Evolutionary conservation across 2,329 filamentous ascomycete genomes (phyloP).

Genomic region (Diaporthe nobilis): DNA sequence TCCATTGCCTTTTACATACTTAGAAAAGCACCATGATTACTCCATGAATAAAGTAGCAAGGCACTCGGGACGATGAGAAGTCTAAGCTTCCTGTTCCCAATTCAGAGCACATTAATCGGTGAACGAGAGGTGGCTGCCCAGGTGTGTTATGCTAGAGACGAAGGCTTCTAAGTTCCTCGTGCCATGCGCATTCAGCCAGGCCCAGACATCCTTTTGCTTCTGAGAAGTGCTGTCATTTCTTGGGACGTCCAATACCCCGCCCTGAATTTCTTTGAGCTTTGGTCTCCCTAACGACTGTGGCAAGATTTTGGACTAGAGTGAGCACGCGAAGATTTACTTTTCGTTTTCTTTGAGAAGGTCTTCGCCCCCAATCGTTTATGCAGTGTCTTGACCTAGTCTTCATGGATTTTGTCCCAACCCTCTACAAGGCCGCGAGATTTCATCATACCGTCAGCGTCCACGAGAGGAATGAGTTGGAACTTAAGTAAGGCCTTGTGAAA

Average conservation of each 20-base stretch:
- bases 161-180: neutral
- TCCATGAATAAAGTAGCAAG: neutral
- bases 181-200: neutral
- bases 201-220: neutral
- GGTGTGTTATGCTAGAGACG: neutral
- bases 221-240: neutral
- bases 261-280: neutral
- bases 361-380: neutral
- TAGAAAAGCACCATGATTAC: neutral
- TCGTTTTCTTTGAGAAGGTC: neutral
- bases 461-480: rapidly evolving
- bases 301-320: neutral
- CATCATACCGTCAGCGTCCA: no score
- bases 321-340: neutral
- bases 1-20: neutral
- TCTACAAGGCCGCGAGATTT: neutral
- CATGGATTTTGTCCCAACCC: neutral
- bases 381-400: neutral
- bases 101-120: neutral
- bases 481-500: no score
- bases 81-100: neutral
- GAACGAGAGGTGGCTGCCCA: neutral
- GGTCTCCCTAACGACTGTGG: no score
- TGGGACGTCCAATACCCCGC: no score
- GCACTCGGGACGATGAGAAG: neutral